These are phyloP conservation scores for Drechslerella stenobrocha DNA, from an alignment of 2,329 filamentous ascomycete genomes.

Conservation along the genomic window DNA sequence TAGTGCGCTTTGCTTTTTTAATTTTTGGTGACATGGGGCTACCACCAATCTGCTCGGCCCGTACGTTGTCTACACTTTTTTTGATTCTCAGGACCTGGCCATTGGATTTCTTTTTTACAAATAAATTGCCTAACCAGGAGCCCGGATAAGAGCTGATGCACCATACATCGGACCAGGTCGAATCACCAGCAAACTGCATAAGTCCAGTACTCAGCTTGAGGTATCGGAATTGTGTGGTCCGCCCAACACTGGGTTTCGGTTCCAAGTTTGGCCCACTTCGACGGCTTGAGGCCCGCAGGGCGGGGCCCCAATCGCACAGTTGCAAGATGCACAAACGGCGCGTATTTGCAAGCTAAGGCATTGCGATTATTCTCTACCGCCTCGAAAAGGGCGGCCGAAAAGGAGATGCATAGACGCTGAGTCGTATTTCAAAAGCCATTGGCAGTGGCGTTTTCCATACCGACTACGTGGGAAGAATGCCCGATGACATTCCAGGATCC, in stretches of 20 bases:
- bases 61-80: conserved; percentile 48
- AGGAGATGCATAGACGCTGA: conserved; percentile 48
- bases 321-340: conserved; percentile 41
- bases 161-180: conserved; percentile 38
- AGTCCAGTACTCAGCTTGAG: conserved; percentile 24
- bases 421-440: conserved; percentile 32
- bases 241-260: conserved; percentile 26
- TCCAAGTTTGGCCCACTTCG: conserved; percentile 45
- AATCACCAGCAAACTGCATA: conserved; percentile 27
- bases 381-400: conserved; percentile 22
- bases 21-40: conserved; percentile 38
- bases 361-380: conserved; percentile 36
- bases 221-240: conserved; percentile 31
- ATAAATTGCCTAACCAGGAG: conserved; percentile 13
- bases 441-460: conserved; percentile 44
- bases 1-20: conserved; percentile 45
- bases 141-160: conserved; percentile 43
- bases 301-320: conserved; percentile 43
- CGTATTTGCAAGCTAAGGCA: conserved; percentile 36
- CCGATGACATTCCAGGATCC: not conserved
- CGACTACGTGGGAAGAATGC: conserved; percentile 12
- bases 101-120: conserved; percentile 32
- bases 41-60: conserved; percentile 49
- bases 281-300: conserved; percentile 29
- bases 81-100: conserved; percentile 12